phyloP scores from a whole-genome alignment of 768 basidiomycete species.

The Naganishia friedmannii region DNA sequence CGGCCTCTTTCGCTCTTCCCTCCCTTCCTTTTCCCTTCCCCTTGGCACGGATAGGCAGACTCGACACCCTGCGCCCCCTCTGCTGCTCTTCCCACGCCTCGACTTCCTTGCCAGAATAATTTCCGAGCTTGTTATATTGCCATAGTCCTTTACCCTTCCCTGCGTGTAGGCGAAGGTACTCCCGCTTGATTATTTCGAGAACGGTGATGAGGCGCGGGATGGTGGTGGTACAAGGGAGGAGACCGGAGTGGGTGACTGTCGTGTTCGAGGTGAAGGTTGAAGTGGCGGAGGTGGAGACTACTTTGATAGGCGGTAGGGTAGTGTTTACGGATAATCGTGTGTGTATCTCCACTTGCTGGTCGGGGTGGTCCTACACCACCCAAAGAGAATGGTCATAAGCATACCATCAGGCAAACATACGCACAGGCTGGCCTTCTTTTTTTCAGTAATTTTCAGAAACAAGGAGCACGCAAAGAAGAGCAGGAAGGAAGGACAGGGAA shows the following conservation, averaged over 20 bases:
- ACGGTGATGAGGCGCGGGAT: conserved; percentile 71
- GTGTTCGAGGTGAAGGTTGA: background rate
- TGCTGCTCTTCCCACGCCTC: conserved; percentile 24
- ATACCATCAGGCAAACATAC: no score
- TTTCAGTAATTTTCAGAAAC: no score
- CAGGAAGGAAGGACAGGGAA: background rate
- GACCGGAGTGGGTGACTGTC: conserved; percentile 1
- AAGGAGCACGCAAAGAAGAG: no score
- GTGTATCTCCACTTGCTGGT: conserved; percentile 2
- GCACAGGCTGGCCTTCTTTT: no score
- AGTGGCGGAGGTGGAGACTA: background rate
- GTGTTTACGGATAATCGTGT: background rate
- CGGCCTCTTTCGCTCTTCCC: background rate
- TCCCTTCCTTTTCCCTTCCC: conserved; percentile 25
- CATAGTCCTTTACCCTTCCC: conserved; percentile 36
- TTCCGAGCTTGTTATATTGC: conserved; percentile 43
- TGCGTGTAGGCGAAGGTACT: conserved; percentile 55
- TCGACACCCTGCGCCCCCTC: conserved; percentile 26
- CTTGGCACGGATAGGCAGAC: conserved; percentile 34
- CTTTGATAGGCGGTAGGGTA: background rate
- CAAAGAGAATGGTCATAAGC: no score
- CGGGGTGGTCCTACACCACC: background rate
- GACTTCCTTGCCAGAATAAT: conserved; percentile 25
- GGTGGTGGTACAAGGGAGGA: conserved; percentile 43
- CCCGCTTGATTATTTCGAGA: conserved; percentile 79